phyloP scores from a whole-genome alignment of 345 rosid species.

The Populus pruinosa region DNA sequence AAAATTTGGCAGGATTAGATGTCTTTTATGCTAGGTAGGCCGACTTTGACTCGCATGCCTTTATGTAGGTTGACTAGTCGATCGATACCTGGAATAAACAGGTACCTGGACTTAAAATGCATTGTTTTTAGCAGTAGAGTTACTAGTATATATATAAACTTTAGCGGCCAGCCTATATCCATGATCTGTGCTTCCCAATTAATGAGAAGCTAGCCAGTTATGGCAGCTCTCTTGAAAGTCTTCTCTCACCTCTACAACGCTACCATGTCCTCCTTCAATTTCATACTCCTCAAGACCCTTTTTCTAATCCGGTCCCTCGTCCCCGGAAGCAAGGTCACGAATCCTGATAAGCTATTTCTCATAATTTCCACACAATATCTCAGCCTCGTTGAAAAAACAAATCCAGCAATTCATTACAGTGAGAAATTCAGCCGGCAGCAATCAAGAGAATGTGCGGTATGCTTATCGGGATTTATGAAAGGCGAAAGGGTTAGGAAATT shows the following conservation, averaged over 20 bases:
- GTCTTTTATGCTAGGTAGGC: neutral
- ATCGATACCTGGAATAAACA: neutral
- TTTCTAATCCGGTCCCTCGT: slow-evolving; percentile 23
- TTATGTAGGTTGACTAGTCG: neutral
- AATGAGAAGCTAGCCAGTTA: slow-evolving; percentile 8
- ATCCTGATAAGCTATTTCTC: neutral
- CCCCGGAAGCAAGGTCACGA: slow-evolving; percentile 1
- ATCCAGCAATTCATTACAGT: slow-evolving; percentile 32
- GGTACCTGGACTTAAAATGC: neutral
- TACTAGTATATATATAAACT: neutral
- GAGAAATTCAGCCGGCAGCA: neutral
- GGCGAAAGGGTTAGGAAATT: slow-evolving; percentile 41
- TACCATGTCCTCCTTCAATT: slow-evolving; percentile 29
- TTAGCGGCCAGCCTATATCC: neutral
- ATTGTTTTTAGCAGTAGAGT: neutral
- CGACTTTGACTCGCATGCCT: neutral
- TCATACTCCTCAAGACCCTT: slow-evolving; percentile 26
- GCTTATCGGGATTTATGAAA: slow-evolving; percentile 39
- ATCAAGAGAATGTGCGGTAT: slow-evolving; percentile 33
- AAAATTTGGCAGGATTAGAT: neutral
- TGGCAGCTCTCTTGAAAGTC: slow-evolving; percentile 33
- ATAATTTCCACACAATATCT: slow-evolving; percentile 30
- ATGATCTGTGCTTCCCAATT: neutral
- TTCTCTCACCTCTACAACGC: slow-evolving; percentile 27
- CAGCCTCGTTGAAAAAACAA: slow-evolving; percentile 32